Evolutionary conservation across 2,329 filamentous ascomycete species (phyloP).

Genomic region (Fonsecaea pugnacius): DNA sequence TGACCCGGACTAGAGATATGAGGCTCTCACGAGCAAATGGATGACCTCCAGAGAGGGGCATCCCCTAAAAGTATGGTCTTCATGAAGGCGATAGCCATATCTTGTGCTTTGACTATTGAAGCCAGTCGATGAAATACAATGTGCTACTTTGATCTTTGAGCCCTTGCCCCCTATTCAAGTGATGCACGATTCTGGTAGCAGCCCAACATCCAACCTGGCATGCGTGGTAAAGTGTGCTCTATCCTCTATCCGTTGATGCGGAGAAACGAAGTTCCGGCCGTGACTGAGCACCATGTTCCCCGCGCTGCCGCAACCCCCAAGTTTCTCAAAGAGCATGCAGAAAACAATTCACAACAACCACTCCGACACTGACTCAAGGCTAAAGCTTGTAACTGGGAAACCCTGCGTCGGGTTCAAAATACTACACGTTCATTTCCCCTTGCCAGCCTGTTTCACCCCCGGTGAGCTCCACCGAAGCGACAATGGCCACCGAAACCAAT

Average conservation of each 20-base stretch:
- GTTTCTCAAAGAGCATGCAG: neutral
- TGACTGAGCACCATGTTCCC: neutral
- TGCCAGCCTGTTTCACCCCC: neutral
- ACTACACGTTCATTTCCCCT: neutral
- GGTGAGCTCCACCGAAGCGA: neutral
- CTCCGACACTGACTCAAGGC: neutral
- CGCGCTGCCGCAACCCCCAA: neutral
- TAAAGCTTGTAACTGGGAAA: neutral
- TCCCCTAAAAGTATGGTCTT: neutral
- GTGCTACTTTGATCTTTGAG: neutral
- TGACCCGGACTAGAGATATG: constrained; percentile 23
- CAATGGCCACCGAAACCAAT: constrained; percentile 42
- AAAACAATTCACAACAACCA: neutral
- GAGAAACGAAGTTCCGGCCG: neutral
- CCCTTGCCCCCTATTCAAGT: neutral
- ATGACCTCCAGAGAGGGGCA: neutral
- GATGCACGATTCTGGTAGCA: neutral
- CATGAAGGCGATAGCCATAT: constrained; percentile 7
- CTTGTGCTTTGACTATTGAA: neutral
- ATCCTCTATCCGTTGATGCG: neutral
- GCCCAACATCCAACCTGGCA: too few species aligned
- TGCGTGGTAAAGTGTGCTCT: neutral
- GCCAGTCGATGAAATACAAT: neutral
- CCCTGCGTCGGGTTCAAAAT: neutral
- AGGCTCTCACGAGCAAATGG: constrained; percentile 31